Percentiles rank a stretch among this genome's conserved stretches.
These are phyloP conservation scores for Brettanomyces naardenensis DNA, from an alignment of 805 yeast genomes.

Conservation along the genomic window DNA sequence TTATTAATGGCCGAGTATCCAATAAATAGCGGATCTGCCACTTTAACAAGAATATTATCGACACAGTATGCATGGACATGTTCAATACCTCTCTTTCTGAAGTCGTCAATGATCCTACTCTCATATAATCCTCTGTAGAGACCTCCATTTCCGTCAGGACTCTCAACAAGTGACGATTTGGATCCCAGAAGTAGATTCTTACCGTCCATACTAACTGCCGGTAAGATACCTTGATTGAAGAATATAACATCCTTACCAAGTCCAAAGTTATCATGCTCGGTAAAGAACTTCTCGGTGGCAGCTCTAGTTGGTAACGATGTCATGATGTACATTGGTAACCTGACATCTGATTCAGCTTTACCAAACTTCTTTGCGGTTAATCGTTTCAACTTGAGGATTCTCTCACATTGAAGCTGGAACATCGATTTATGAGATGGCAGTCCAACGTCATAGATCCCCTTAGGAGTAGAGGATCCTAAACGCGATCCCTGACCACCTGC, in stretches of 20 bases:
- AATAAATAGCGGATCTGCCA: conserved; percentile 85
- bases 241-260: conserved; percentile 58
- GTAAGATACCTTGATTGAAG: conserved; percentile 93
- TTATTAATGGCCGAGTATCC: conserved; percentile 71
- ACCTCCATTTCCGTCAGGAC: conserved; percentile 99
- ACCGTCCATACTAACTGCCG: conserved; percentile 75
- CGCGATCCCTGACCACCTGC: conserved; percentile 99
- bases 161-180: conserved; percentile 52
- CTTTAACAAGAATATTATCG: conserved; percentile 84
- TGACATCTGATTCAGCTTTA: conserved; percentile 14
- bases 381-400: conserved; percentile 55
- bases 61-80: conserved; percentile 97
- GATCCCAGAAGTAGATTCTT: conserved; percentile 53
- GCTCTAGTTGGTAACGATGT: conserved; percentile 82
- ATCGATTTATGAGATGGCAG: conserved; percentile 78
- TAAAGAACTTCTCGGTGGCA: conserved; percentile 68
- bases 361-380: conserved; percentile 32
- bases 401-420: conserved; percentile 91
- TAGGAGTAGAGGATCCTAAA: conserved; percentile 82
- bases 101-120: conserved; percentile 60
- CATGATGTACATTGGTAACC: conserved; percentile 86
- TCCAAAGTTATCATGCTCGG: conserved; percentile 61
- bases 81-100: conserved; percentile 58
- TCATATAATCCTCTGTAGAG: conserved; percentile 73
- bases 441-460: conserved; percentile 87